Base-by-base conservation (phyloP, 768 basidiomycete species). In the Phaeotremella skinneri region DNA sequence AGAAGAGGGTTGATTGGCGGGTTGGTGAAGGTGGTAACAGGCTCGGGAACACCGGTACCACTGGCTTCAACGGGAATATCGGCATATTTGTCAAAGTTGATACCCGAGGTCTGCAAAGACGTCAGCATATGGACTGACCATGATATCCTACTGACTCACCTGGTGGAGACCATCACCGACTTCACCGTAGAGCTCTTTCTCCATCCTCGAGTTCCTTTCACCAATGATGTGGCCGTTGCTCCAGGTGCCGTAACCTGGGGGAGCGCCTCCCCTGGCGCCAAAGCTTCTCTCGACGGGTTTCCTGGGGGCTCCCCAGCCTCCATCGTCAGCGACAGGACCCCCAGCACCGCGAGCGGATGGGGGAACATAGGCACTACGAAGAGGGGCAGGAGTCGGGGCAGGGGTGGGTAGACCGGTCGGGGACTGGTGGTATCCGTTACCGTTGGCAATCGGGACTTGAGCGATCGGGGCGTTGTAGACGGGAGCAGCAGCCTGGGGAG, bases 31-130 rank as follows among this genome's bases (percentile, higher is more conserved):
- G 85, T 83, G 63, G 78, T 83, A 71, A 97, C 85, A 45, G 96
- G 92, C 41, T 98, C 94, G 61, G 96, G 96, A n/a, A 98, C 94
- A 69, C 88, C 89, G 60, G 87, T 86, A 68, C 96, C 96, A 49
- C 94, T 98, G 32, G 93, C 94, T 80, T 98, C 96, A 67, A 99
- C 93, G 63, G 96, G 96, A 74, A 99, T 99, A 77, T 98, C 94
- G 79, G 96, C 96, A 72, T 98, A 99, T 79, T 96, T 96, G 81
- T 99, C 96, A 75, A 99, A 99, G 81, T 99, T 99, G 81, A 99
- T 97, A 63, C 96, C 96, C 43, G 93, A 94, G 75, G 91, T 87
- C 78, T 96, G 88, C 75, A 14, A n/a, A 53, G 32, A 21, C 31
- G 26, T 21, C 49, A 52, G 43, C 48, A 16, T 21, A 2, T n/a